Percentiles rank a stretch among this genome's conserved stretches.
Conservation (phyloP, 2,329 filamentous ascomycete species). For the Fusarium vanettenii region DNA sequence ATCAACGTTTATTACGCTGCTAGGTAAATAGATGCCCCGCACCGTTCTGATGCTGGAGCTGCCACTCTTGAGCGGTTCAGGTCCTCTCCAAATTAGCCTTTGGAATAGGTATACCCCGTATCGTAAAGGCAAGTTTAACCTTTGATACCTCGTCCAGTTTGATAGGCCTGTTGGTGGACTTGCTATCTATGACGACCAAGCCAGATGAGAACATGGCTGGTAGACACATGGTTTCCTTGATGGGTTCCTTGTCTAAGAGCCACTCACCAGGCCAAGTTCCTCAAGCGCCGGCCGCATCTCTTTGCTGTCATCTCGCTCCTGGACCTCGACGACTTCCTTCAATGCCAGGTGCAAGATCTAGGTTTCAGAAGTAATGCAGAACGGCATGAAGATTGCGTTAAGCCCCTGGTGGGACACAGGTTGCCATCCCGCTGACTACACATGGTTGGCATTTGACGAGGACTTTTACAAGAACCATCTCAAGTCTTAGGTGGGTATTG, state of each 20-base stretch:
- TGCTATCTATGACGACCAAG: neutral
- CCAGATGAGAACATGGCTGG: neutral
- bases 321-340: too few relatives aligned
- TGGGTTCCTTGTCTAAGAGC: neutral
- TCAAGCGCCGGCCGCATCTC: too few relatives aligned
- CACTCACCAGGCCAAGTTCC: neutral
- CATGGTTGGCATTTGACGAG: neutral
- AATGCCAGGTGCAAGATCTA: too few relatives aligned
- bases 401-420: too few relatives aligned
- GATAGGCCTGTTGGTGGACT: neutral
- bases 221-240: neutral
- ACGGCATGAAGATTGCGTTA: too few relatives aligned
- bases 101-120: neutral
- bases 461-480: neutral
- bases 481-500: neutral
- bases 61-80: neutral
- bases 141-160: neutral
- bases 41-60: neutral
- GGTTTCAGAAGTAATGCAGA: too few relatives aligned
- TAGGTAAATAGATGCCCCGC: neutral
- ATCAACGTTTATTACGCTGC: conserved; percentile 44
- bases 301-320: too few relatives aligned
- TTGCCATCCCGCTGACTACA: neutral
- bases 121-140: neutral
- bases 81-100: neutral